Evolutionary conservation across 108 stramenopile species (phyloP).

Genomic region (Aurantiochytrium sp.): DNA sequence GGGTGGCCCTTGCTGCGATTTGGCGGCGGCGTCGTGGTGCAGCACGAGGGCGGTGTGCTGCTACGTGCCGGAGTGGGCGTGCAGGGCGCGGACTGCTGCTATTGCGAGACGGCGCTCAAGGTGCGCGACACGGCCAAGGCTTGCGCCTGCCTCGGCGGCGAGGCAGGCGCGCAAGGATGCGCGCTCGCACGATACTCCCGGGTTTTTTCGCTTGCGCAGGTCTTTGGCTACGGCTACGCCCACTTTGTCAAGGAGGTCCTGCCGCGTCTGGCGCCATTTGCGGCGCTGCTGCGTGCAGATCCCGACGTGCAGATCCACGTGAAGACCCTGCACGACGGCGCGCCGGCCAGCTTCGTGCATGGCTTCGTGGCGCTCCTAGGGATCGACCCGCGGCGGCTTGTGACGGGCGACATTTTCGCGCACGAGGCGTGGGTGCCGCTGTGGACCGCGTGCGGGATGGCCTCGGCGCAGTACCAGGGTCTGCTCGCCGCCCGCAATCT

Average conservation of each 20-base stretch:
- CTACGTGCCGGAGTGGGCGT: background rate
- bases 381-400: background rate
- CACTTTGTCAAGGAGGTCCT: constrained; percentile 9
- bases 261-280: background rate
- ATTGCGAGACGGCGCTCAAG: background rate
- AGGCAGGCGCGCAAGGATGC: background rate
- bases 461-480: background rate
- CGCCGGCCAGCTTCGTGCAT: background rate
- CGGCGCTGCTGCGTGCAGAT: background rate
- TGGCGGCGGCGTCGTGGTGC: background rate
- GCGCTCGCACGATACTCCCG: background rate
- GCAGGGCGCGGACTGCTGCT: constrained; percentile 17
- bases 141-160: background rate
- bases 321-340: background rate
- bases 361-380: background rate
- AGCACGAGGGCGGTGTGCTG: background rate
- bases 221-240: constrained; percentile 6
- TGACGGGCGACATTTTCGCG: background rate
- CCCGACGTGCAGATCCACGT: background rate
- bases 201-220: background rate
- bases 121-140: background rate
- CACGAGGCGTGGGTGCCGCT: background rate
- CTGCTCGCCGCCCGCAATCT: background rate
- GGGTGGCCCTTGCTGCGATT: background rate
- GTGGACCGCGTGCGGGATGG: background rate